Evolutionary conservation across 768 basidiomycete genomes (phyloP), one percentile per base, ranked within the genome.

Genomic region (Phylloporus sp.): DNA sequence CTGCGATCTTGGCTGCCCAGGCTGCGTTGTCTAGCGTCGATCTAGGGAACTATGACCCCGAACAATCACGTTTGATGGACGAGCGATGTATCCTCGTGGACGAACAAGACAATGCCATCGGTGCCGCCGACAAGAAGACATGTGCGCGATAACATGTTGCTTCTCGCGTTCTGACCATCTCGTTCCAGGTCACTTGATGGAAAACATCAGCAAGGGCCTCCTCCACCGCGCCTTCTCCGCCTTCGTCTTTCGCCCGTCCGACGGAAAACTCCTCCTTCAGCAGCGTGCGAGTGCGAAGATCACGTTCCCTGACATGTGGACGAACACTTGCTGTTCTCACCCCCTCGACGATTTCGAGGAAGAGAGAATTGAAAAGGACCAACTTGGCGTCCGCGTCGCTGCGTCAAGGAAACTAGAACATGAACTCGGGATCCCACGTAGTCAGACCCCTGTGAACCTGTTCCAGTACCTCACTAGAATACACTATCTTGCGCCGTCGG

Each of bases 231-330:
- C 96, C 15, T 99, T 99, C 74, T 97, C 94, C 49, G 94, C 86
- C 28, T 98, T 99, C 67, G 79, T 97, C 54, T 99, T 98, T 75
- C 76, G 92, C 29, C 96, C 96, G 3, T 81, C 82, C 11, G 92
- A 97, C 65, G 96, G 96, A 37, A 89, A 85, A 66, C 77, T 99
- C 15, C 75, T 99, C 22, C 77, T 99, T 36, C 96, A 99, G 65
- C 91, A 92, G 67, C 81, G 96, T 29, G 96, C 96, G 17, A 75
- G 84, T n/a, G 93, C 95, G 72, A 99, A 99, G 75, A 99, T 99
- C 63, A 99, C 96, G 7, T 99, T 99, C 72, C 96, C 96, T 6
- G 79, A 90, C 58, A 93, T 97, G 93, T 99, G 96, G 96, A 99
- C 96, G 26, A 99, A 99, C 69, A 98, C 96, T 8, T 99, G 96